These are phyloP conservation scores for Nevesoporus exiguus DNA, from an alignment of 768 basidiomycete genomes.

Conservation along the genomic window DNA sequence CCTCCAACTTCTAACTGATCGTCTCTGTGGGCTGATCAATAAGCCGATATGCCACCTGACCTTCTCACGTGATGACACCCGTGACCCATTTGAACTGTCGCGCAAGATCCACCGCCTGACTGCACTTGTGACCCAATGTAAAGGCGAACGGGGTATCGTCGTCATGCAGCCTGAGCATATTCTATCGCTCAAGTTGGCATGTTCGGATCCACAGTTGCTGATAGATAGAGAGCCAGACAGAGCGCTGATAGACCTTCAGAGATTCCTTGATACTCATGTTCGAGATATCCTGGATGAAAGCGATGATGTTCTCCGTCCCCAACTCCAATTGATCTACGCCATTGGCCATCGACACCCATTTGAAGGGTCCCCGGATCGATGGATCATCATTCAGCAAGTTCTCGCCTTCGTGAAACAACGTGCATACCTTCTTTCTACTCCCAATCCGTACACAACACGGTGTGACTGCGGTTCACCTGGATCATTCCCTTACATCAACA, in stretches of 20 bases:
- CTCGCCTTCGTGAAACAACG: not conserved
- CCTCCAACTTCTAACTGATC: not conserved
- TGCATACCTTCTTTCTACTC: not conserved
- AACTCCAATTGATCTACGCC: not conserved
- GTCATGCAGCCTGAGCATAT: not conserved
- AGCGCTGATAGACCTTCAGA: not conserved
- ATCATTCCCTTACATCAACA: not conserved
- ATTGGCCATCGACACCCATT: not conserved
- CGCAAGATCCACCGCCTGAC: not conserved
- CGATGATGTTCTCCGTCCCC: not conserved
- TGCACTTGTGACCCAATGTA: not conserved
- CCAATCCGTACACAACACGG: not conserved
- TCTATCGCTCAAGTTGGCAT: not conserved
- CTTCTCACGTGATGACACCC: not conserved
- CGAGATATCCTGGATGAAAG: not conserved
- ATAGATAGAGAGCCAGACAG: not conserved
- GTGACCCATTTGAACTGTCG: not conserved
- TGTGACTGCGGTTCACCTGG: not conserved
- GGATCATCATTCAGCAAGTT: not conserved
- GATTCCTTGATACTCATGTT: not conserved
- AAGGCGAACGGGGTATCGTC: not conserved
- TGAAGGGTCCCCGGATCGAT: not conserved
- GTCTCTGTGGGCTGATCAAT: not conserved
- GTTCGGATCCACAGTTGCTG: not conserved
- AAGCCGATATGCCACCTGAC: not conserved